These are phyloP conservation scores for Nyctanthes arbortristis DNA, from an alignment of 257 asterid species.

Conservation along the genomic window DNA sequence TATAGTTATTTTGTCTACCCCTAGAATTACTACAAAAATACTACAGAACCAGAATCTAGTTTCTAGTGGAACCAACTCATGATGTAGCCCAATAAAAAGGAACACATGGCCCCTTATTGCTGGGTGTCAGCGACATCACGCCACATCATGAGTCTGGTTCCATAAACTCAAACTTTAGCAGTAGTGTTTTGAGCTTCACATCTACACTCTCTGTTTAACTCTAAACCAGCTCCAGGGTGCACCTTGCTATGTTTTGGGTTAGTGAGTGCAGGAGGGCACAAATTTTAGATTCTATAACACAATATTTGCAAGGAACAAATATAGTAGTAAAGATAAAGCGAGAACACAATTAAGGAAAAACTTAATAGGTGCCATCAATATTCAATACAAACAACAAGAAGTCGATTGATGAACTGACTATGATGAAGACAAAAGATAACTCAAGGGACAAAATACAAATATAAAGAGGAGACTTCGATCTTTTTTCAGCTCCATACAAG, in stretches of 20 bases:
- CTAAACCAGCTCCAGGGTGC: constrained; percentile 10
- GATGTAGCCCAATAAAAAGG: no score
- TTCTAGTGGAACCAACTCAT: no score
- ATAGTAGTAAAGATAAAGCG: neutral
- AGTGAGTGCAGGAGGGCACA: neutral
- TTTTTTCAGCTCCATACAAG: neutral
- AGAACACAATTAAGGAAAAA: neutral
- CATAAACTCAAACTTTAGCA: no score
- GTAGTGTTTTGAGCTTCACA: no score
- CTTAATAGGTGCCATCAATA: neutral
- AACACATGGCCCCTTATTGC: no score
- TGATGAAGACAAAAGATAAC: neutral
- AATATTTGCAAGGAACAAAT: neutral
- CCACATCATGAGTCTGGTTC: no score
- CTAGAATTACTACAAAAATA: no score
- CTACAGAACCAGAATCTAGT: no score
- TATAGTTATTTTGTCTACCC: no score
- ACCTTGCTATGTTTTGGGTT: neutral
- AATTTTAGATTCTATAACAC: neutral
- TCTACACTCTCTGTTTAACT: neutral
- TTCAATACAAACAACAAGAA: neutral
- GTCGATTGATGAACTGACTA: neutral
- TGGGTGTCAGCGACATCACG: no score
- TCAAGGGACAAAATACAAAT: neutral
- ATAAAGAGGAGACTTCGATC: neutral